Base-by-base conservation (phyloP, 2,329 filamentous ascomycete species). In the Xylariaceae sp. region DNA sequence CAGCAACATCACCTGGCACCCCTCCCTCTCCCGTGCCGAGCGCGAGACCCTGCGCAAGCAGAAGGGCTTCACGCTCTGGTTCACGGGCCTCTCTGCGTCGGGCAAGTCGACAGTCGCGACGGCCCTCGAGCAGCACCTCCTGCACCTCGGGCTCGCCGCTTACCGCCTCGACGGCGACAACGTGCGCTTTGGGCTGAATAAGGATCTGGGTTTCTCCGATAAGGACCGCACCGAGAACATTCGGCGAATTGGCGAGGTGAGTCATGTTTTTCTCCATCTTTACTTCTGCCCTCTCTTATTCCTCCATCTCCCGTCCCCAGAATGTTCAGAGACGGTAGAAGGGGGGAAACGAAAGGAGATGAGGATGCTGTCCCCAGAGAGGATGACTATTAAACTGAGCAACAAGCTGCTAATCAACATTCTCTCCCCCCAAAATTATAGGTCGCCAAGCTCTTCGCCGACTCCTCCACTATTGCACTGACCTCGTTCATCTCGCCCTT, bases 161-260 rank as follows among this genome's bases (percentile, higher is more conserved):
- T 98, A 98, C 79, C 84, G 93, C 42, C 84, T 98, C 22, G 93
- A 98, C 70, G 93, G 92, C 62, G 93, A 98, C 79, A 98, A 98
- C 71, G 86, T 98, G 56, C 92, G 93, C 50, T 96, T 97, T 73
- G 93, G 93, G 14, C 79, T 98, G 57, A 98, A 97, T 82, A 95
- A 94, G 72, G 92, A 97, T 73, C 80, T 98, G 10, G 92, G 92
- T 14, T 98, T 97, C 76, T 86, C 82, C 54, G 92, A 95, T 65
- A 82, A 83, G 64, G 91, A 96, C 74, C 83, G 93, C 59, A 94
- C 92, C 66, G 93, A 98, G 78, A 98, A 98, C 74, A 98, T 98
- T 65, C 83, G 93, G 50, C 84, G 93, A 54, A 96, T 98, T 62
- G 89, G 88, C 44, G 92, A 98, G 77, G 76, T 77, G 52, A 34